Conservation (phyloP, 495 filamentous ascomycete species). For the Achaetomiella virescens region DNA sequence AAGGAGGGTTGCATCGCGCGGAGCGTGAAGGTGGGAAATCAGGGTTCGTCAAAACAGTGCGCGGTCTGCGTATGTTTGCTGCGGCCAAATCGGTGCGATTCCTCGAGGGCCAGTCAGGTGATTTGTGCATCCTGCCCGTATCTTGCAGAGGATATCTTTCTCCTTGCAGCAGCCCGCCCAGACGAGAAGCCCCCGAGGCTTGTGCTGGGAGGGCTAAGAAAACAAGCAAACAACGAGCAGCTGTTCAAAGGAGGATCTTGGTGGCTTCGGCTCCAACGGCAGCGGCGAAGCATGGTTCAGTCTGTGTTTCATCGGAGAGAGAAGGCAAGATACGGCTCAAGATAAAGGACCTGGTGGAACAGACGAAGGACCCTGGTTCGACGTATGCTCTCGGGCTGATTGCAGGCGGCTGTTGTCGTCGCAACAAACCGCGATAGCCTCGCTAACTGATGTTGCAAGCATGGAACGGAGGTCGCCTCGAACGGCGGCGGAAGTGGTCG, state of each 20-base stretch:
- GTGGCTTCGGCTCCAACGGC: not conserved
- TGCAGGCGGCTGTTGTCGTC: not conserved
- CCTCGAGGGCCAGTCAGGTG: conserved; percentile 1
- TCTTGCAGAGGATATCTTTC: not conserved
- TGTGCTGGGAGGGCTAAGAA: not conserved
- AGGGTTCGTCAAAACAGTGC: conserved; percentile 2
- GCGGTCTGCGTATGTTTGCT: not conserved
- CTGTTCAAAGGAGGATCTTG: not conserved
- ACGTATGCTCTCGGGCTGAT: not conserved
- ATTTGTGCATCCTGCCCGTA: not conserved
- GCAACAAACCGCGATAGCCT: not conserved
- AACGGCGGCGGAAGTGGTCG: conserved; percentile 8
- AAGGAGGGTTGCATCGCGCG: conserved; percentile 5
- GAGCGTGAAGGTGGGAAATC: not conserved
- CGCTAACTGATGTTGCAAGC: not conserved
- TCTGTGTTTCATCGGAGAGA: conserved; percentile 13
- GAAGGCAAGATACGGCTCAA: conserved; percentile 29
- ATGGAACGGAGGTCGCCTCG: not conserved
- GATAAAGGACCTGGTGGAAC: conserved; percentile 12
- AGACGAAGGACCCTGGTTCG: not conserved
- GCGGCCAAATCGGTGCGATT: conserved; percentile 15
- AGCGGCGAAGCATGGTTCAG: conserved; percentile 13
- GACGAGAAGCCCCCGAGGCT: not conserved
- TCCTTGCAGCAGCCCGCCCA: not conserved
- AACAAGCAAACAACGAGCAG: not conserved